Evolutionary conservation across 2,329 filamentous ascomycete genomes (phyloP), one percentile per base, ranked within the genome.

Genomic region (Lasiodiplodia sp.): DNA sequence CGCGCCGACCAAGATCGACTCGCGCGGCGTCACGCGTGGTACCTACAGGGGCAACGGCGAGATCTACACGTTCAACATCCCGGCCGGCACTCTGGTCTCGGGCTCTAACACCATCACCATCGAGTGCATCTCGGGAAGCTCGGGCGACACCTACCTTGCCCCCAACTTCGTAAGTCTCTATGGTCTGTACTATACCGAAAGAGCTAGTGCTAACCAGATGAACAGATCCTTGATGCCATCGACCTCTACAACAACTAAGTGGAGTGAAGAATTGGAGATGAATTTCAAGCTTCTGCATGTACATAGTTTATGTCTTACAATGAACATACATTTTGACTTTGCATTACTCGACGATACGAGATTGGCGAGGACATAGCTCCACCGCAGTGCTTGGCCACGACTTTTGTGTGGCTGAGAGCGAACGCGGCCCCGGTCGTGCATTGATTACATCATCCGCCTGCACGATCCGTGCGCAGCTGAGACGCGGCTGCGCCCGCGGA

Each of bases 61-160:
- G 72, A 84, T 90, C 10, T 91, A 91, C 73, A 84, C 88, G 69
- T 84, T 87, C 58, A 80, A 78, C 23, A 85, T 91, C 62, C 87
- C 89, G 0, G 79, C 85, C 2, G 88, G 88, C 0, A 88, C 82
- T 2, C 82, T 92, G 56, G 60, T 64, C 2, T 79, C 80, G 18
- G 90, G 89, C 0, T 78, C 78, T 7, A 92, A 91, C 74, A 90
- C 87, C 40, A 85, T 91, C 65, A 87, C 84, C 10, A 87, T 91
- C 70, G 83, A 78, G 53, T 85, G 86, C 47, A 80, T 85, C 40
- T 90, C 87, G 25, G 89, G 89, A 1, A 90, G 84, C 74, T 83
- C 82, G 16, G 88, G 88, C 0, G 79, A 77, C 34, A 80, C 77
- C 0, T 91, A 84, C 75, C 78, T 91, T 69, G 85, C 83, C 65